phyloP scores from a whole-genome alignment of 2,329 filamentous ascomycete species.

The Ascomycota sp. region DNA sequence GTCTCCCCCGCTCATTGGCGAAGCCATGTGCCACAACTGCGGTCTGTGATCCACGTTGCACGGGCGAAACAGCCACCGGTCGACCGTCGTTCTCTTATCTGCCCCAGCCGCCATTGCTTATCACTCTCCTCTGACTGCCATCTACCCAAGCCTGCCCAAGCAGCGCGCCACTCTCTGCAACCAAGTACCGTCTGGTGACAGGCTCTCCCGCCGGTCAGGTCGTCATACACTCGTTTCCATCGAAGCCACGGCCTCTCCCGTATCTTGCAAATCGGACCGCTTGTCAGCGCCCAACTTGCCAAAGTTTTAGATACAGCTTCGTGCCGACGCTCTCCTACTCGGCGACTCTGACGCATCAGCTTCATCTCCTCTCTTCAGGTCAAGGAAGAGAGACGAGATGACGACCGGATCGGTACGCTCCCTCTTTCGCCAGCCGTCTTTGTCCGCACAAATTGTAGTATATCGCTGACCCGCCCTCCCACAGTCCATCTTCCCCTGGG shows the following conservation, averaged over 20 bases:
- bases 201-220: not conserved
- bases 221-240: not conserved
- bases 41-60: not conserved
- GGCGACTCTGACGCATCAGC: too few relatives aligned
- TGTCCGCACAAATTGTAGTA: too few relatives aligned
- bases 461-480: not conserved
- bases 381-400: too few relatives aligned
- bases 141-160: not conserved
- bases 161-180: not conserved
- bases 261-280: too few relatives aligned
- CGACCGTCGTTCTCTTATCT: not conserved
- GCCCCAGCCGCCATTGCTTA: not conserved
- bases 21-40: not conserved
- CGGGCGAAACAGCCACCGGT: not conserved
- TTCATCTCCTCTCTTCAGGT: too few relatives aligned
- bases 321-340: too few relatives aligned
- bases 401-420: not conserved
- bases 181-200: not conserved
- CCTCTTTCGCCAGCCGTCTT: not conserved
- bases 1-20: not conserved
- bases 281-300: too few relatives aligned
- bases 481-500: constrained; percentile 21
- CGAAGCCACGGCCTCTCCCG: too few relatives aligned
- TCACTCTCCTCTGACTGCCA: not conserved
- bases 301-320: too few relatives aligned